A percentile compares a stretch with the other conserved stretches of the same genome.
Conservation (phyloP, 768 basidiomycete genomes). For the Stropharia rugosoannulata region DNA sequence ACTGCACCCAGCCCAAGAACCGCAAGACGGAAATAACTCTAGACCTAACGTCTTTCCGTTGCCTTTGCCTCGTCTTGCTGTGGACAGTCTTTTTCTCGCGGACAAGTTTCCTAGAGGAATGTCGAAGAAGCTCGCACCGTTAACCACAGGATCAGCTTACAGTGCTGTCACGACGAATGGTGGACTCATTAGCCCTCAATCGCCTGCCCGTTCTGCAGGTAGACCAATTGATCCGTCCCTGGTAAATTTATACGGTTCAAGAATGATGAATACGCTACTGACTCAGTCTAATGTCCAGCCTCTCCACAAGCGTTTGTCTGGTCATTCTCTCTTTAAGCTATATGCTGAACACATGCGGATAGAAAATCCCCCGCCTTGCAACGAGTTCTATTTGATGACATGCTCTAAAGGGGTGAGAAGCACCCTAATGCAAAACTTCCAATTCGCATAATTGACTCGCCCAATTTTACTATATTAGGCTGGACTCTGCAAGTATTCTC, state of each 20-base stretch:
- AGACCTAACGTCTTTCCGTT: slow-evolving; percentile 45
- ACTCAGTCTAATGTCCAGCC: slow-evolving; percentile 43
- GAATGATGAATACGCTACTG: slow-evolving; percentile 6
- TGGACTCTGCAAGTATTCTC: slow-evolving; percentile 78
- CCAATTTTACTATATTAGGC: slow-evolving; percentile 34
- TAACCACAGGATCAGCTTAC: slow-evolving; percentile 39
- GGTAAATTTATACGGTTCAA: slow-evolving; percentile 36
- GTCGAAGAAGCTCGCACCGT: slow-evolving; percentile 44
- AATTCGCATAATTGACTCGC: slow-evolving; percentile 1
- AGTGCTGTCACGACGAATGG: slow-evolving; percentile 49
- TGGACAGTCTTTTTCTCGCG: slow-evolving; percentile 50
- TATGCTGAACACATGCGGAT: slow-evolving; percentile 10
- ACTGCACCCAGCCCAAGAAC: slow-evolving; percentile 47
- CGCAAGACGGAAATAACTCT: slow-evolving; percentile 29
- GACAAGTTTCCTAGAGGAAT: slow-evolving; percentile 32
- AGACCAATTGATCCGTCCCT: slow-evolving; percentile 61
- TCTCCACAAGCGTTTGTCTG: slow-evolving; percentile 68
- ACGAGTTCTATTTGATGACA: slow-evolving; percentile 79
- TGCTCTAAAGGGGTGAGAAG: slow-evolving; percentile 73
- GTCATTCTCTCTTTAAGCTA: neutral
- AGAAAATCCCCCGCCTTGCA: slow-evolving; percentile 86
- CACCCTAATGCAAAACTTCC: neutral
- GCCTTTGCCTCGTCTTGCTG: slow-evolving; percentile 51
- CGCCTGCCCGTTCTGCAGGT: slow-evolving; percentile 45
- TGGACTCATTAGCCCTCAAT: slow-evolving; percentile 68